Base-by-base conservation (phyloP, 2,329 filamentous ascomycete species). In the Endothia cerciana region DNA sequence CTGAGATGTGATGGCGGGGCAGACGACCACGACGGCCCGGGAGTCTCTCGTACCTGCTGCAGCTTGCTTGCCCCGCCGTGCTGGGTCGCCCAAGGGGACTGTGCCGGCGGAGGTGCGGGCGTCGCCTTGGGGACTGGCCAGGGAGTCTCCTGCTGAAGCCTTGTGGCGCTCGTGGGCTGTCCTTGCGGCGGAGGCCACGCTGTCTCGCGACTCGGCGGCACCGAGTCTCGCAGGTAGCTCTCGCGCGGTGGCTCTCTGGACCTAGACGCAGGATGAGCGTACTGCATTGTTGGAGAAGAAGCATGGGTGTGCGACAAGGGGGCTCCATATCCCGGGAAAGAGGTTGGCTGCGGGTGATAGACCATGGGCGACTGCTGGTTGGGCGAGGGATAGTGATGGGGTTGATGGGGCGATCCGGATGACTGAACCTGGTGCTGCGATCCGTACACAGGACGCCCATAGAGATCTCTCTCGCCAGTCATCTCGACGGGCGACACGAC, bases 231-330 rank as follows among this genome's bases (percentile, higher is more conserved):
- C 13, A 78, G 75, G 36, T 81, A 36, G 51, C 51, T 63, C 51
- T 68, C 66, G n/a, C 66, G 66, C 17, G 53, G 38, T 17, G 58
- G 58, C n/a, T 65, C 63, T 13, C 63, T 55, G 22, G 57, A n/a
- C 30, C 63, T 47, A 3, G 61, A 38, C 19, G 61, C 8, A 11
- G 65, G 33, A 36, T 63, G 56, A 1, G 80, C 77, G 65, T 87
- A 88, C 69, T 87, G 85, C 25, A 82, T 80, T n/a, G 83, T 80
- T n/a, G 85, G 81, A 3, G 66, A 65, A 7, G 84, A 83, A n/a
- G 80, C 77, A 17, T 78, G 76, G n/a, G 74, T 72, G 69, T 81
- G 81, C 3, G 75, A 71, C 60, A 81, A 82, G 70, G 83, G 79
- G 1, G 78, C 72, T 40, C 77, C 77, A 70, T 85, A 84, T 7